Conservation (phyloP, 371 early-diverging fungal genomes). For the Rhizomucor miehei region DNA sequence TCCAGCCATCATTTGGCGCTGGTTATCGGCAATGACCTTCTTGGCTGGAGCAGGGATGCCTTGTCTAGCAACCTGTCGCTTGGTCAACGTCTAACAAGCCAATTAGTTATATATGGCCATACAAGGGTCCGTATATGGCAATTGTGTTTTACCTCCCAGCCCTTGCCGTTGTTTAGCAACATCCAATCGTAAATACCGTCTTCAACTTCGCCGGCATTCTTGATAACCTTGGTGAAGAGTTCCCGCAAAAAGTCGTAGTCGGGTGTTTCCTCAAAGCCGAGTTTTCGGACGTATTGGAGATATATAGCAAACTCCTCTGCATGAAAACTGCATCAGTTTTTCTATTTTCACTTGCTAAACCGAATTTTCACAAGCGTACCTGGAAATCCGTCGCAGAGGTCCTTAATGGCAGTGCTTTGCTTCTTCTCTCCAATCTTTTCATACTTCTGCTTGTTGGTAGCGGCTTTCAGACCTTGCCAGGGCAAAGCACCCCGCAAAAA, state of each 20-base stretch:
- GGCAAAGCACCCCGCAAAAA: slow-evolving; percentile 97
- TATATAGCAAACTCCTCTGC: slow-evolving; percentile 89
- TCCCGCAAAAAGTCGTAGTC: slow-evolving; percentile 91
- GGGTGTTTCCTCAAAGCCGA: slow-evolving; percentile 97
- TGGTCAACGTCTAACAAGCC: slow-evolving; percentile 6
- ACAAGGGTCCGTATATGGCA: too few species aligned
- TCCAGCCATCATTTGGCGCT: slow-evolving; percentile 4
- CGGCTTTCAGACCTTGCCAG: slow-evolving; percentile 99
- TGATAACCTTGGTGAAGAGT: slow-evolving; percentile 84
- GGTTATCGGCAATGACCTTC: slow-evolving; percentile 13
- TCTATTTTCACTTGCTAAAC: too few species aligned
- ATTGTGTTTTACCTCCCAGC: slow-evolving; percentile 47
- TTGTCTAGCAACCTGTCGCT: slow-evolving; percentile 16
- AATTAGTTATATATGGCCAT: neutral
- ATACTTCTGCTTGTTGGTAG: slow-evolving; percentile 98
- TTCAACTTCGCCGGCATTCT: slow-evolving; percentile 72
- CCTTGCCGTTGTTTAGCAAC: slow-evolving; percentile 62
- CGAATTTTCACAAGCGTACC: slow-evolving; percentile 28
- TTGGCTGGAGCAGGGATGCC: slow-evolving; percentile 17
- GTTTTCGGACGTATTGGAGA: slow-evolving; percentile 88
- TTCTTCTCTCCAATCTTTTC: slow-evolving; percentile 99
- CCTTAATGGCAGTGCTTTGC: slow-evolving; percentile 87
- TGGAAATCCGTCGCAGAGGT: slow-evolving; percentile 93
- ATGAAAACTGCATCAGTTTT: neutral
- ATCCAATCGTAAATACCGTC: slow-evolving; percentile 98